A percentile compares a stretch with the other conserved stretches of the same genome.
phyloP scores from a whole-genome alignment of 805 yeast genomes.

The Ogataea angusta region DNA sequence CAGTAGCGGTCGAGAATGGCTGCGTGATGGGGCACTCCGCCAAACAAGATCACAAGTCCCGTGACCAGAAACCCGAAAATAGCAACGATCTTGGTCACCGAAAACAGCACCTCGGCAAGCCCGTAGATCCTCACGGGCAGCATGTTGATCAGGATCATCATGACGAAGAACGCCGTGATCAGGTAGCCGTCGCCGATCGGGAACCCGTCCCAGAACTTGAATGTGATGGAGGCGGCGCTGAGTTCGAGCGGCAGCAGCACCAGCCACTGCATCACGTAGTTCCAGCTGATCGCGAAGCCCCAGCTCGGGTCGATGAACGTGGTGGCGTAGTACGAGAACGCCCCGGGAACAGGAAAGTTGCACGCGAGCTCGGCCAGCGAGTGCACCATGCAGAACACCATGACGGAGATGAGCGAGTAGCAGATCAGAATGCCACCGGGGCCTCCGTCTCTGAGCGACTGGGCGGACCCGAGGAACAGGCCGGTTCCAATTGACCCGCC shows the following conservation, averaged over 20 bases:
- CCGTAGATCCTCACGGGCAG: slow-evolving; percentile 57
- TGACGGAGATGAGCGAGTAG: slow-evolving; percentile 49
- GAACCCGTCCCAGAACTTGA: slow-evolving; percentile 45
- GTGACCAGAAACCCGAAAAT: slow-evolving; percentile 52
- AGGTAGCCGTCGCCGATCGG: slow-evolving; percentile 46
- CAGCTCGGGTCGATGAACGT: slow-evolving; percentile 57
- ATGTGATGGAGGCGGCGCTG: slow-evolving; percentile 52
- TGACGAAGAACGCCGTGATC: slow-evolving; percentile 48
- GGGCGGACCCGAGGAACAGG: slow-evolving; percentile 63
- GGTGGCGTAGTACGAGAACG: slow-evolving; percentile 60
- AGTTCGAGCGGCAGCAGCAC: slow-evolving; percentile 50
- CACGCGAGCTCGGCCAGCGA: slow-evolving; percentile 61
- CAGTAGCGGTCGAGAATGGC: slow-evolving; percentile 46
- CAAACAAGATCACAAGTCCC: slow-evolving; percentile 48
- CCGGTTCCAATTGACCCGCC: slow-evolving; percentile 73
- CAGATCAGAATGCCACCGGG: slow-evolving; percentile 62
- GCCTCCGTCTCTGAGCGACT: slow-evolving; percentile 57
- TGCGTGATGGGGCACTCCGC: slow-evolving; percentile 44
- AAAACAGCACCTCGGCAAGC: slow-evolving; percentile 50
- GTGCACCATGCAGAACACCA: slow-evolving; percentile 59
- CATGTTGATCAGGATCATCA: slow-evolving; percentile 47
- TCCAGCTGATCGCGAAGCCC: slow-evolving; percentile 64
- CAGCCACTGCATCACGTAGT: slow-evolving; percentile 51
- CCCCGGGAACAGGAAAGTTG: slow-evolving; percentile 61
- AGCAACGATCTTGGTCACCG: slow-evolving; percentile 47